Evolutionary conservation across 2,329 filamentous ascomycete genomes (phyloP), one percentile per base, ranked within the genome.

Genomic region (Aspergillus sp.): DNA sequence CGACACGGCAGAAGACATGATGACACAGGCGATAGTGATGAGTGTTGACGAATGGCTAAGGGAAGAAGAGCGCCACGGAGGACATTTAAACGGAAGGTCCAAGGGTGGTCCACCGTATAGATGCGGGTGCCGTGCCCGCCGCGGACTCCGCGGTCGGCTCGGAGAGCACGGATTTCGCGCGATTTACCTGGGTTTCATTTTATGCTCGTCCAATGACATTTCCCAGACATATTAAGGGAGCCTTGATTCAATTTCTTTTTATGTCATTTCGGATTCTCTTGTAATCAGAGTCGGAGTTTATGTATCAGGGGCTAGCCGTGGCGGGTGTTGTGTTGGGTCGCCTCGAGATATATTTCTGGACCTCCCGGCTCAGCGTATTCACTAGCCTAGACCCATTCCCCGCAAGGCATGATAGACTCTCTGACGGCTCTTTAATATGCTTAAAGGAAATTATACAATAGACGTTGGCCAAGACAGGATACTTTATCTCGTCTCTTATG

Each of bases 91-190:
- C 19, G 6, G 22, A 30, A 22, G 19, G 3, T 25, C 34, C 43
- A 25, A 17, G 30, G n/a, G 28, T 7, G 55, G 54, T 50, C 19
- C 34, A n/a, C 3, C 9, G 11, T 60, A 50, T 50, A 55, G 52
- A 34, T 59, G 41, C 57, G 51, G 51, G 7, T 7, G 4, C 64
- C 65, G 63, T 49, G 66, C n/a, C 38, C 41, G 7, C 65, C 67
- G 62, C 62, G 67, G 67, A 60, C 28, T 48, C 63, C 66, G 61
- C 63, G 64, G 63, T 30, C 41, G 52, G 5, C 62, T 11, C 60
- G 60, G 57, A 49, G 19, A 34, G 15, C 49, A 22, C 59, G 60
- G 45, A 6, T 8, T n/a, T 11, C 52, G 38, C 60, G 53, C 30
- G 11, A 41, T 15, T 41, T 41, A 5, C 34, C 6, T 13, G 5